Conservation (phyloP, 139 green algal genomes). For the Pseudopediastrum boryanum region DNA sequence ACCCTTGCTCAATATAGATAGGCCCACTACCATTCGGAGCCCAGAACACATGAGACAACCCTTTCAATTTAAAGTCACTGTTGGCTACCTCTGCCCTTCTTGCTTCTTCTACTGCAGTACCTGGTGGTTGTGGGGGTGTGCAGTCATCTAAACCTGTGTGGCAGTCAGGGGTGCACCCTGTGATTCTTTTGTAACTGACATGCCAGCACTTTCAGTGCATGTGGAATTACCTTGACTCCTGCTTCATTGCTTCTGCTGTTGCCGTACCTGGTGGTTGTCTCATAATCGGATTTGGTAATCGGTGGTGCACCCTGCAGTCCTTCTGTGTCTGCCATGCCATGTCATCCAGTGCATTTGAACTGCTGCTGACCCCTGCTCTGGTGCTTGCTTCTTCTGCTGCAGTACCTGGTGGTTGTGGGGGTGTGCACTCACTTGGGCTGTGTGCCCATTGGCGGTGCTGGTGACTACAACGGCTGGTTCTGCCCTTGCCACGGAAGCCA, state of each 20-base stretch:
- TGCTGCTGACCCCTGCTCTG: background rate
- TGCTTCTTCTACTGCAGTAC: conserved; percentile 76
- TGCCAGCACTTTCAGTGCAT: too few relatives aligned
- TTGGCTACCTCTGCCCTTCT: background rate
- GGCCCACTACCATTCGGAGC: too few relatives aligned
- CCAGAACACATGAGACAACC: too few relatives aligned
- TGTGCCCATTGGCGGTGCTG: conserved; percentile 96
- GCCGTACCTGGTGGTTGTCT: too few relatives aligned
- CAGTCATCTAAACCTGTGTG: conserved; percentile 98
- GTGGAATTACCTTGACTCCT: too few relatives aligned
- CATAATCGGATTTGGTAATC: too few relatives aligned
- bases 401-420: conserved; percentile 98
- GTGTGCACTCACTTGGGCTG: conserved; percentile 99
- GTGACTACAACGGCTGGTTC: conserved; percentile 98
- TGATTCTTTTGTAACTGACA: too few relatives aligned
- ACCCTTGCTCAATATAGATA: too few relatives aligned
- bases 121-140: conserved; percentile 98
- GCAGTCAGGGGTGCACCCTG: conserved; percentile 96
- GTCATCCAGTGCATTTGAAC: background rate
- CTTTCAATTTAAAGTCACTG: background rate
- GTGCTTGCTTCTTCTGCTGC: conserved; percentile 28
- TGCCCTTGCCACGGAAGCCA: conserved; percentile 95
- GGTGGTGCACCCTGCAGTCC: too few relatives aligned
- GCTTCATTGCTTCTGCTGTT: too few relatives aligned
- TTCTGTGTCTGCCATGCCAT: background rate